Conservation (phyloP, 768 basidiomycete species). For the Mycena venus region DNA sequence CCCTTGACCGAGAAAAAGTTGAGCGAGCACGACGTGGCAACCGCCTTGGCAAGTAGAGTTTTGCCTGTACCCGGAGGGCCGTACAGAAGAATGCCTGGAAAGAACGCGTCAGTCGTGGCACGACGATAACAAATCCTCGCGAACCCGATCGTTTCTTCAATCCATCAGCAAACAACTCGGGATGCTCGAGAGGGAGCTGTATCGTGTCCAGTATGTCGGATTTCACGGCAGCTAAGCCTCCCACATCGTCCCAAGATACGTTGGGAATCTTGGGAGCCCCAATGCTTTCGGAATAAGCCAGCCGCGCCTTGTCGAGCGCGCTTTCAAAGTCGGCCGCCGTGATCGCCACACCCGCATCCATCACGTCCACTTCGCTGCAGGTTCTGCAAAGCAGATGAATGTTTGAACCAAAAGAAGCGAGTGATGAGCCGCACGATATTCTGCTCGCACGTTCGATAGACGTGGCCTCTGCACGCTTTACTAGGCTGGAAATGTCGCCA, state of each 20-base stretch:
- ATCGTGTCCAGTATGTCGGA: conserved; percentile 96
- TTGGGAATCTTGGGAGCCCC: conserved; percentile 98
- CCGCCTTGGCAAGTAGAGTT: conserved; percentile 94
- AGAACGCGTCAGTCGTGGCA: neutral
- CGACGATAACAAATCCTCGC: conserved; percentile 8
- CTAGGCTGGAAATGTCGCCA: conserved; percentile 81
- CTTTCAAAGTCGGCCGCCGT: conserved; percentile 76
- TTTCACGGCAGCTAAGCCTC: conserved; percentile 90
- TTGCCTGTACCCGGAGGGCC: conserved; percentile 98
- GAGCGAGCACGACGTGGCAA: conserved; percentile 93
- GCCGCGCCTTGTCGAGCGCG: conserved; percentile 79
- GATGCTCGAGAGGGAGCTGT: conserved; percentile 90
- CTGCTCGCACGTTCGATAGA: conserved; percentile 63
- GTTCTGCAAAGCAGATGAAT: conserved; percentile 35
- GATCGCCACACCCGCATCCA: conserved; percentile 57
- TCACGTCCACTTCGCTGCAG: conserved; percentile 40
- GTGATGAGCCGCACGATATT: conserved; percentile 43
- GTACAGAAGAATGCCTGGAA: conserved; percentile 87
- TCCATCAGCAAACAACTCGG: conserved; percentile 90
- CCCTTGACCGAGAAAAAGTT: conserved; percentile 99
- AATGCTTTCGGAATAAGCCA: conserved; percentile 90
- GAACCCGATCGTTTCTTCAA: conserved; percentile 96
- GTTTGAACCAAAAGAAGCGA: neutral
- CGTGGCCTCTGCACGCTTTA: conserved; percentile 67
- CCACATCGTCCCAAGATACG: conserved; percentile 98